Percentiles rank a stretch among this genome's conserved stretches.
These are phyloP conservation scores for Glebionis coronaria DNA, from an alignment of 129 eudicot genomes.

Conservation along the genomic window DNA sequence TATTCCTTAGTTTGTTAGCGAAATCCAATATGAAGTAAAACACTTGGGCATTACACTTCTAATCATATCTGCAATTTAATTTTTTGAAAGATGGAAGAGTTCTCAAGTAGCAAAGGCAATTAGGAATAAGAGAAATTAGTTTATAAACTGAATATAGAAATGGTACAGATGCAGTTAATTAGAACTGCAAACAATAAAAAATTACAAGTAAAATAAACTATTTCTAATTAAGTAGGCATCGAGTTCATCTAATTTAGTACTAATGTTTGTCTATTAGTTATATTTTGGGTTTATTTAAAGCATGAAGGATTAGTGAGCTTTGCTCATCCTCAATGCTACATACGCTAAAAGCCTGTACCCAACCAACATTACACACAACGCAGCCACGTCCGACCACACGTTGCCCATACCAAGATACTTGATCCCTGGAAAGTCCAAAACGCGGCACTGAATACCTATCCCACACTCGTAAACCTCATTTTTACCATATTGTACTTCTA, in stretches of 20 bases:
- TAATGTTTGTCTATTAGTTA: constrained; percentile 14
- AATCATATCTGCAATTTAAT: too few relatives aligned
- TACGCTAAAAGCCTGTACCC: constrained; percentile 87
- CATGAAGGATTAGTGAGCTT: constrained; percentile 38
- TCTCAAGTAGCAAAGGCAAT: neutral
- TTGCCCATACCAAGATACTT: constrained; percentile 52
- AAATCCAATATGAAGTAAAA: too few relatives aligned
- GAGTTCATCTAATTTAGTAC: constrained; percentile 3
- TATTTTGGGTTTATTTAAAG: constrained; percentile 14
- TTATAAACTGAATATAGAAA: constrained; percentile 8
- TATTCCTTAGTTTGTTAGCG: neutral
- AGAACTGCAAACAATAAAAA: constrained; percentile 16
- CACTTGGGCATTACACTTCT: too few relatives aligned
- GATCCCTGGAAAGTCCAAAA: constrained; percentile 65
- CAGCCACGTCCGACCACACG: constrained; percentile 66
- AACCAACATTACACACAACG: constrained; percentile 70
- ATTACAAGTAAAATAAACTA: constrained; percentile 13
- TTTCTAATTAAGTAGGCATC: constrained; percentile 24
- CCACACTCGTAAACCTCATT: constrained; percentile 75
- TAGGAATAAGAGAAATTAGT: constrained; percentile 1
- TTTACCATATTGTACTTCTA: constrained; percentile 64
- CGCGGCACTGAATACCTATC: constrained; percentile 42
- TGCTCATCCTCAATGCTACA: constrained; percentile 66
- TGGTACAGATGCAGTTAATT: constrained; percentile 9
- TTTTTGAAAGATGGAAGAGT: neutral